These are phyloP conservation scores for Schizonepeta tenuifolia DNA, from an alignment of 257 asterid species.

Conservation along the genomic window DNA sequence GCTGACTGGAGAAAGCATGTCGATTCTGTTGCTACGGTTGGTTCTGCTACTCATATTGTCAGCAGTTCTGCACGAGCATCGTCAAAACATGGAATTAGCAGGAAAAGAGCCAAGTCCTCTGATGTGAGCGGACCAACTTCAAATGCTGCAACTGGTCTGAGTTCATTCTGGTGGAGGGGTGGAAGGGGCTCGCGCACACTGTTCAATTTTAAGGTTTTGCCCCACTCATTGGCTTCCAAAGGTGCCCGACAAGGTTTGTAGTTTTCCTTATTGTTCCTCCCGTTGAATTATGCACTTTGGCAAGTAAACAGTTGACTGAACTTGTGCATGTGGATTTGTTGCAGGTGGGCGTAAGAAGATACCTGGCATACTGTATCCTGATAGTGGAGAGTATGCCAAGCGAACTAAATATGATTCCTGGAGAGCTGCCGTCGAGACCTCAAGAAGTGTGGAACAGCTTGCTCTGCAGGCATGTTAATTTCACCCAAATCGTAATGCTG, in stretches of 20 bases:
- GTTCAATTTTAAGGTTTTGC: constrained; percentile 83
- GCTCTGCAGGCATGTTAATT: constrained; percentile 75
- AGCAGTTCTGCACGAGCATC: constrained; percentile 60
- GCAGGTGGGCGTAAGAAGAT: constrained; percentile 90
- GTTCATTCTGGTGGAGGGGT: constrained; percentile 98
- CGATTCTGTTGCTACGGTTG: constrained; percentile 75
- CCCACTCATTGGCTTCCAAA: constrained; percentile 75
- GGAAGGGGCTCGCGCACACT: constrained; percentile 81
- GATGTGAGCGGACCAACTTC: constrained; percentile 54
- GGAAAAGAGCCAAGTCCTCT: constrained; percentile 58
- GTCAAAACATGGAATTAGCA: constrained; percentile 60
- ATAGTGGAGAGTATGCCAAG: constrained; percentile 77
- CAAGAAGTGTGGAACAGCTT: constrained; percentile 81
- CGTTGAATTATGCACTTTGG: constrained; percentile 23
- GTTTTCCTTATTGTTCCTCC: constrained; percentile 29
- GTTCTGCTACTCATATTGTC: constrained; percentile 73
- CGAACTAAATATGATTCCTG: constrained; percentile 77
- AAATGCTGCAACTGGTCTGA: constrained; percentile 63
- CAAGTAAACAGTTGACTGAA: constrained; percentile 33
- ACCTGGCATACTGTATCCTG: constrained; percentile 80
- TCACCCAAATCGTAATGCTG: constrained; percentile 17
- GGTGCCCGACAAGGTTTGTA: constrained; percentile 93
- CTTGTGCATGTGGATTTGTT: constrained; percentile 34
- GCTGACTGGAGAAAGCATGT: constrained; percentile 86
- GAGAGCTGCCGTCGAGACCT: constrained; percentile 94